Conservation (phyloP, 2,329 filamentous ascomycete species). For the Monosporascus ibericus region DNA sequence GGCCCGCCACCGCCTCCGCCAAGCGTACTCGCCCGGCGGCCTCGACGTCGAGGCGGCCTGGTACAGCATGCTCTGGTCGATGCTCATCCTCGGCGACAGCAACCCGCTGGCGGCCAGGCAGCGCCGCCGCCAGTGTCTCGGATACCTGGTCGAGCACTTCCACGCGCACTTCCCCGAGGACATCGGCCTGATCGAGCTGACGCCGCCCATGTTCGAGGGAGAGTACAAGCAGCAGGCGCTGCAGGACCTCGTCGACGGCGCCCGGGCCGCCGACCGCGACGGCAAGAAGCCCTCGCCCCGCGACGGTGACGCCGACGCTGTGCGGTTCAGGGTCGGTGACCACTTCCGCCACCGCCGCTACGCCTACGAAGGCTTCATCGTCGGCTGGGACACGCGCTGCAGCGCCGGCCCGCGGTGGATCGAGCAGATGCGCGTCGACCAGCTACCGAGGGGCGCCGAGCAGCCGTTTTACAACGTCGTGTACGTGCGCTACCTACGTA, state of each 20-base stretch:
- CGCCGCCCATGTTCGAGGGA: background rate
- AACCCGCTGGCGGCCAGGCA: background rate
- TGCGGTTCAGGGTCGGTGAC: conserved; percentile 47
- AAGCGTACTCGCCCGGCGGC: background rate
- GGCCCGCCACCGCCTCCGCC: conserved; percentile 5
- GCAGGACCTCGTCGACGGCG: background rate
- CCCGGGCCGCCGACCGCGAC: background rate
- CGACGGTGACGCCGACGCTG: background rate
- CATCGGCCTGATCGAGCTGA: conserved; percentile 1
- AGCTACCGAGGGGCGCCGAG: conserved; percentile 45
- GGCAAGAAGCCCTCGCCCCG: background rate
- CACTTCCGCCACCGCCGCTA: conserved; percentile 58
- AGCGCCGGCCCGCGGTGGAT: conserved; percentile 52
- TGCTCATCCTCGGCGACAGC: conserved; percentile 5
- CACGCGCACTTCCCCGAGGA: conserved; percentile 10
- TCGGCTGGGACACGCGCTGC: conserved; percentile 48
- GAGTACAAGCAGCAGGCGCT: background rate
- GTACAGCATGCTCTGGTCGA: conserved; percentile 10
- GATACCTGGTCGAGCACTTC: conserved; percentile 4
- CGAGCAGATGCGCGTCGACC: conserved; percentile 54
- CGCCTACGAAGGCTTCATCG: conserved; percentile 55
- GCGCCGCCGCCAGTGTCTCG: conserved; percentile 2
- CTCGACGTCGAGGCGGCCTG: conserved; percentile 6
- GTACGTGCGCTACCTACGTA: conserved; percentile 17
- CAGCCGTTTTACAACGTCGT: conserved; percentile 65